phyloP scores from a whole-genome alignment of 2,329 filamentous ascomycete genomes.

The Parasarocladium wereldwijsianum region DNA sequence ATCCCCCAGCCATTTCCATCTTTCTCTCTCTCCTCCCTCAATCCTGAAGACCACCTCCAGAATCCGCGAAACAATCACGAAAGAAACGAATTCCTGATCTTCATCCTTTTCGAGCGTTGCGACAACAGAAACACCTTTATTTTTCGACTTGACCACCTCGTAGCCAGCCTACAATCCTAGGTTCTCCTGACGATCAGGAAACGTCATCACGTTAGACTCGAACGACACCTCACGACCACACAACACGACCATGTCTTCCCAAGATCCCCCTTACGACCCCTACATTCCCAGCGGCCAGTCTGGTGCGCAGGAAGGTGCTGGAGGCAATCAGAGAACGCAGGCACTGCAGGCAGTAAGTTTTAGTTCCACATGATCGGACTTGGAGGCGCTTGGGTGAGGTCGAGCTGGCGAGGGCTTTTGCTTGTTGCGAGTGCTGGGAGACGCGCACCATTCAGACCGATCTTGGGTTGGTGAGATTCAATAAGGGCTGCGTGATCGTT shows the following conservation, averaged over 20 bases:
- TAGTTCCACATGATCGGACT: no score
- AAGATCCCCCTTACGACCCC: constrained; percentile 64
- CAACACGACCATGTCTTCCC: constrained; percentile 33
- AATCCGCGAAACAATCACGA: constrained; percentile 1
- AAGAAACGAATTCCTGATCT: neutral
- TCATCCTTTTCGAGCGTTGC: no score
- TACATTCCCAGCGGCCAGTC: constrained; percentile 65
- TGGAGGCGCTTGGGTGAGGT: no score
- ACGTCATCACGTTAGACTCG: constrained; percentile 5
- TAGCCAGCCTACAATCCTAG: neutral
- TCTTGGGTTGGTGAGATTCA: no score
- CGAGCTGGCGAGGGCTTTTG: no score
- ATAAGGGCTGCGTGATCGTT: no score
- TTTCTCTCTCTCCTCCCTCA: neutral
- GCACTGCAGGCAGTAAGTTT: constrained; percentile 78
- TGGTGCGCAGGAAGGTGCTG: constrained; percentile 24
- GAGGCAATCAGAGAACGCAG: constrained; percentile 36
- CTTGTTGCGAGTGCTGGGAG: no score
- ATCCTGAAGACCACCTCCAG: constrained; percentile 1
- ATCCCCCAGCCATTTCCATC: neutral
- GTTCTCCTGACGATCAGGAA: neutral
- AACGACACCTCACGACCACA: constrained; percentile 7
- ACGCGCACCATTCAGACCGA: no score
- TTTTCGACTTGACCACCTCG: neutral
- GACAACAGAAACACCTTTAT: neutral